These are phyloP conservation scores for Clarireedia hainanense DNA, from an alignment of 2,329 filamentous ascomycete species.

Conservation along the genomic window DNA sequence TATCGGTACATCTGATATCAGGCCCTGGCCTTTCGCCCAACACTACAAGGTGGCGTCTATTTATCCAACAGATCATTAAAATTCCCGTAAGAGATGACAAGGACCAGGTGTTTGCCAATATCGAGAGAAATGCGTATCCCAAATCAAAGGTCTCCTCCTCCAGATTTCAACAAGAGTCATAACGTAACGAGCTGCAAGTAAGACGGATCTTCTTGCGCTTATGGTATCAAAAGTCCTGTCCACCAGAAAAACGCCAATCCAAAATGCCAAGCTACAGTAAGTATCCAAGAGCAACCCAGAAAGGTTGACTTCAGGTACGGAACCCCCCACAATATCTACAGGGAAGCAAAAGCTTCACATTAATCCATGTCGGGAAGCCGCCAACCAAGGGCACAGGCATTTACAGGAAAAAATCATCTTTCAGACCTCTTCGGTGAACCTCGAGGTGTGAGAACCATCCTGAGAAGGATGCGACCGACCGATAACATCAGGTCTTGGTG, in stretches of 20 bases:
- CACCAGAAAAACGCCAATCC: slow-evolving; percentile 23
- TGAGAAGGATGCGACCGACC: slow-evolving; percentile 37
- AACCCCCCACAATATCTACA: slow-evolving; percentile 16
- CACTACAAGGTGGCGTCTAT: slow-evolving; percentile 12
- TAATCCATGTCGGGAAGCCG: slow-evolving; percentile 15
- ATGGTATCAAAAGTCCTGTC: slow-evolving; percentile 17
- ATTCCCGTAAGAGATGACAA: not conserved
- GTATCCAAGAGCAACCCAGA: slow-evolving; percentile 14
- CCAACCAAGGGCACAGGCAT: slow-evolving; percentile 12
- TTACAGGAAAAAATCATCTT: slow-evolving; percentile 16
- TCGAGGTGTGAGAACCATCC: slow-evolving; percentile 37
- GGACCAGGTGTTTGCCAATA: slow-evolving; percentile 10
- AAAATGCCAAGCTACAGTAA: slow-evolving; percentile 7
- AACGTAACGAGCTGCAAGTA: slow-evolving; percentile 17
- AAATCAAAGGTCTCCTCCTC: slow-evolving; percentile 1
- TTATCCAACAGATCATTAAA: slow-evolving; percentile 9
- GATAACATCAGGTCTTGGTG: slow-evolving; percentile 26
- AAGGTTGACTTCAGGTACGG: not conserved
- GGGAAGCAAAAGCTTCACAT: slow-evolving; percentile 19
- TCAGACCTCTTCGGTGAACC: slow-evolving; percentile 40
- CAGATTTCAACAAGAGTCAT: slow-evolving; percentile 8
- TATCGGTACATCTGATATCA: slow-evolving; percentile 11
- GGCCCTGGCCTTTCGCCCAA: slow-evolving; percentile 5
- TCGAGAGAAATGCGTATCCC: slow-evolving; percentile 11
- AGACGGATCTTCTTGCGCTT: slow-evolving; percentile 16